Evolutionary conservation across 1,284 basidiomycete genomes (phyloP), one percentile per base, ranked within the genome.

Genomic region (Naganishia sp.): DNA sequence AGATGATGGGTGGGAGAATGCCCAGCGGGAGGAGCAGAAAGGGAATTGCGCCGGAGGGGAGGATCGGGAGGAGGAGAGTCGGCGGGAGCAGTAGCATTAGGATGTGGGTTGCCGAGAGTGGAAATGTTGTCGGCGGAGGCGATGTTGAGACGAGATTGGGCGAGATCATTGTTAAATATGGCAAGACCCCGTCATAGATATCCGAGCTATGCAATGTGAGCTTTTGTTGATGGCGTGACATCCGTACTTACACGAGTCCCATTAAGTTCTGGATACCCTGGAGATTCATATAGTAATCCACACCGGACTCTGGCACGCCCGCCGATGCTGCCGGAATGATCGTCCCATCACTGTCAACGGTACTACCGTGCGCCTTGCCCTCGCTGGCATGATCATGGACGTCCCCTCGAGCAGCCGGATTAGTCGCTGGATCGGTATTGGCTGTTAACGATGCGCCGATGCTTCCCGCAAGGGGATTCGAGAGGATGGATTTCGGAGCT

Each of bases 191-290:
- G 53, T 78, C 76, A 68, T 78, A 73, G 6, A 69, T 66, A 57
- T 78, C 76, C 21, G 76, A 77, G 18, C 76, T 77, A 52, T n/a
- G 2, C 23, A 42, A 60, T 39, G 32, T 32, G 52, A 31, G 46
- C 3, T 51, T 42, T 11, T 6, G 4, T 52, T 28, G 11, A 50
- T 10, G 13, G 35, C 23, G 23, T 39, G 31, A 21, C 18, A n/a
- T 7, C 25, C 15, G 28, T 6, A 73, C 77, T 71, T 57, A 77
- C 77, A 77, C 68, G 15, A 76, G 65, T 7, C 79, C 79, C 79
- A 81, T 80, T 31, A 80, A 72, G 69, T 81, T 81, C 71, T 81
- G 80, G 57, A 81, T 80, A 2, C 78, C 79, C 65, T 80, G 80
- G 21, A 81, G 63, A 68, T 81, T 81, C 77, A 79, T 76, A 63